Evolutionary conservation across 257 asterid species (phyloP), one percentile per base, ranked within the genome.

Genomic region (Solanum ossicruentum): DNA sequence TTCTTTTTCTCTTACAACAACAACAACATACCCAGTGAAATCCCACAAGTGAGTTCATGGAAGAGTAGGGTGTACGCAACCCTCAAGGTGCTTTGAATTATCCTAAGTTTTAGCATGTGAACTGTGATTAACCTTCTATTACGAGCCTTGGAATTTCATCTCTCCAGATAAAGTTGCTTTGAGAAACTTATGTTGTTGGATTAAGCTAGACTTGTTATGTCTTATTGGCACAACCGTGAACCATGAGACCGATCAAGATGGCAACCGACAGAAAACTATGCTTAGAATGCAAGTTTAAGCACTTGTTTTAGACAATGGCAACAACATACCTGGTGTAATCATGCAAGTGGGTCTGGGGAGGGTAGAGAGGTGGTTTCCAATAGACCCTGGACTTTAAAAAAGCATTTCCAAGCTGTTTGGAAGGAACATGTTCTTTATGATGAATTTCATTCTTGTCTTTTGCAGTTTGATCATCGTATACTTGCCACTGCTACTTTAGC

Each of bases 391-490:
- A 2, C 41, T 63, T 63, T 12, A 63, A 23, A 23, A 26, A 63
- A 63, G 41, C 0, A 63, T 26, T 23, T 63, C 20, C 71, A 23
- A 23, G 41, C 41, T 63, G 18, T 63, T 63, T 63, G 10, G 41
- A 63, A 26, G n/a, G n/a, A 7, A 67, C 2, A 28, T n/a, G 69
- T 12, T 36, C 56, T 43, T n/a, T 1, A 69, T 51, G 9, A 51
- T 54, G 66, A 51, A 83, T 32, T 69, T 75, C 41, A n/a, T 20
- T 67, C 55, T 71, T 13, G 45, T 20, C 28, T 12, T 84, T 23
- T 71, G 82, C 92, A 95, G 98, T 94, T 96, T 77, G 97, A 96
- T 86, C 98, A 96, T 88, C 95, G 99, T 56, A 89, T 95, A 72
- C 98, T 96, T n/a, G 99, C 99, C 81, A 92, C 95, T 85, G 91